Evolutionary conservation across 257 asterid genomes (phyloP), one percentile per base, ranked within the genome.

Genomic region (Nicotiana knightiana): DNA sequence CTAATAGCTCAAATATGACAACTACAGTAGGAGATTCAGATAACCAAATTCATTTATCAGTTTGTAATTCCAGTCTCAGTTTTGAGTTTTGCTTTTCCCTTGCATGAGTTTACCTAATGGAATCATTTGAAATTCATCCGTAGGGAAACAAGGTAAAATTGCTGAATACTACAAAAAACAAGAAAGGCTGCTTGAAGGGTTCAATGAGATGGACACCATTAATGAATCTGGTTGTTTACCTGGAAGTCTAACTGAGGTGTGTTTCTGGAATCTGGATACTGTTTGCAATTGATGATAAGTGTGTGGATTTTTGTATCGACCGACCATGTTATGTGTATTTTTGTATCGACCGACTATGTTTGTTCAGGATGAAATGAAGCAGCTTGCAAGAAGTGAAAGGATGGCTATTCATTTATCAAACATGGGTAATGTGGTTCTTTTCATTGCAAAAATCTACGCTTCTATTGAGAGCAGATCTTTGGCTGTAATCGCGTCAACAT

Each of bases 401-500:
- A 81, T 88, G 90, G 99, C 97, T n/a, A 85, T 95, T 48, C 84
- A 89, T 64, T 83, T 91, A 78, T 95, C 99, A 58, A 95, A 95
- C 84, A 18, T 86, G 26, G 93, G 92, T 32, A 95, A 95, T 82
- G 64, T 95, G 88, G 16, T 95, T 70, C 98, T 95, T 43, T 95
- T 95, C 82, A 6, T 83, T 3, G 97, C 97, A 16, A 95, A 95
- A 86, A 92, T 92, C 13, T 95, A 85, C 63, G 99, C 99, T 30
- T 93, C 99, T 53, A 16, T 87, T 6, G 92, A 88, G 90, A 95
- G 99, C 88, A 91, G 91, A 86, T 95, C 99, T 68, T 86, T 95
- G 90, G 98, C 99, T 73, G 98, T 95, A 67, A 95, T 95, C 63
- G 99, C 99, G 6, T 95, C 99, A 57, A 95, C 99, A 5, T 81